Percentiles rank a stretch among this genome's conserved stretches.
Conservation (phyloP, 495 filamentous ascomycete species). For the Amphirosellinia nigrospora region DNA sequence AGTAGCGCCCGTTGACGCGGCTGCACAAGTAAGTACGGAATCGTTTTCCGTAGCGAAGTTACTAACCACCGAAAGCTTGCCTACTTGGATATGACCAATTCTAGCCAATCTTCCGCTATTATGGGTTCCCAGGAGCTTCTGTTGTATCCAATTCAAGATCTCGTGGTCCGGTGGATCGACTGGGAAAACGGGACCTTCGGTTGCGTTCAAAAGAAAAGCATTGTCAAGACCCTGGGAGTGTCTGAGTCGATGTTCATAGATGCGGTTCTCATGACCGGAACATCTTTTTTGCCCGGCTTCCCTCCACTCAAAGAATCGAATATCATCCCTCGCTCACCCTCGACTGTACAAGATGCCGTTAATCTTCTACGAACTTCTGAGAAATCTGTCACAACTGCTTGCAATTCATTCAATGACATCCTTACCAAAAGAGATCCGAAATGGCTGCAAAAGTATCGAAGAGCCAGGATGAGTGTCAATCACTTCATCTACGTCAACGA, state of each 20-base stretch:
- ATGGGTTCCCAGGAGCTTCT: conserved; percentile 88
- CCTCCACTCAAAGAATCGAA: conserved; percentile 68
- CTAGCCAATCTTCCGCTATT: conserved; percentile 74
- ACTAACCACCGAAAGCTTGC: conserved; percentile 66
- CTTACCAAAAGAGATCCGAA: conserved; percentile 65
- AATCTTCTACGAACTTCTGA: conserved; percentile 72
- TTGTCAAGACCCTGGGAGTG: conserved; percentile 73
- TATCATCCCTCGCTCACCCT: conserved; percentile 54
- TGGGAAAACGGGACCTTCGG: conserved; percentile 68
- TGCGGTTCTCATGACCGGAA: conserved; percentile 82
- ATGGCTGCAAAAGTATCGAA: conserved; percentile 85
- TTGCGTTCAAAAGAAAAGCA: conserved; percentile 73
- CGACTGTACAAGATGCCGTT: conserved; percentile 69
- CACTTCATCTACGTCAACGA: conserved; percentile 83
- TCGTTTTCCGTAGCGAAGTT: neutral
- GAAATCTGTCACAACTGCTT: conserved; percentile 65
- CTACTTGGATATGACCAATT: conserved; percentile 74
- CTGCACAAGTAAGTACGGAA: conserved; percentile 72
- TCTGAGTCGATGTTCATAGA: conserved; percentile 79
- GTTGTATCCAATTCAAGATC: conserved; percentile 81
- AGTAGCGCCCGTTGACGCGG: conserved; percentile 88
- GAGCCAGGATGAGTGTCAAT: conserved; percentile 80
- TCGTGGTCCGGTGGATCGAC: conserved; percentile 77
- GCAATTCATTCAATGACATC: conserved; percentile 74
- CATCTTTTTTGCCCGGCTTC: conserved; percentile 75